phyloP scores from a whole-genome alignment of 2,329 filamentous ascomycete species.

The Monilinia vaccinii-corymbosi region DNA sequence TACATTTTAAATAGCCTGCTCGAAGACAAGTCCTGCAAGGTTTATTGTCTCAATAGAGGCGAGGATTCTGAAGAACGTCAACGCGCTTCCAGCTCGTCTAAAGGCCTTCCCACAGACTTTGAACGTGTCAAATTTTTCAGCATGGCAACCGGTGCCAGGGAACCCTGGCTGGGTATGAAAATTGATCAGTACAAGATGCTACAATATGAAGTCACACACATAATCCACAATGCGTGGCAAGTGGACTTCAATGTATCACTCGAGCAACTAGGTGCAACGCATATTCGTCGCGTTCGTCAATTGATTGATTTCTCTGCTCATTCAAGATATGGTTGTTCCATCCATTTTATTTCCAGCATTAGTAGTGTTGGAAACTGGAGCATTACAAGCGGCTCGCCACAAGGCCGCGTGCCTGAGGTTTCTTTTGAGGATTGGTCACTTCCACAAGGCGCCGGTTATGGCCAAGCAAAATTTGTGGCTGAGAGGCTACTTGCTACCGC shows the following conservation, averaged over 20 bases:
- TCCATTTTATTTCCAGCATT: conserved; percentile 25
- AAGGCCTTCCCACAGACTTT: not conserved
- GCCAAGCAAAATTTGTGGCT: conserved; percentile 23
- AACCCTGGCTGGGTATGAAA: conserved; percentile 37
- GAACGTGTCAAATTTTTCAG: conserved; percentile 39
- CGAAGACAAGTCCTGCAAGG: conserved; percentile 30
- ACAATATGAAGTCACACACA: not conserved
- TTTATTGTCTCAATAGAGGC: conserved; percentile 41
- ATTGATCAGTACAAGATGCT: conserved; percentile 3
- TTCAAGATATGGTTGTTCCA: not conserved
- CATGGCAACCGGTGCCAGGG: conserved; percentile 36
- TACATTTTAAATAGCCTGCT: conserved; percentile 36
- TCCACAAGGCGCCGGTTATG: conserved; percentile 15
- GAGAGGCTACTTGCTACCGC: conserved; percentile 34
- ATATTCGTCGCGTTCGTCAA: not conserved
- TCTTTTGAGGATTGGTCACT: conserved; percentile 23
- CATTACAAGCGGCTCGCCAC: not conserved
- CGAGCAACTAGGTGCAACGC: conserved; percentile 21
- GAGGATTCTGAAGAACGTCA: conserved; percentile 13
- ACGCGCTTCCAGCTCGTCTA: not conserved
- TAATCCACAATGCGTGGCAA: conserved; percentile 28
- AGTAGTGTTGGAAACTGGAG: conserved; percentile 7
- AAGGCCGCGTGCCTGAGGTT: conserved; percentile 31
- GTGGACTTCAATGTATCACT: conserved; percentile 32
- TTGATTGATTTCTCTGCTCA: conserved; percentile 3